Evolutionary conservation across 2,329 filamentous ascomycete genomes (phyloP).

Genomic region (Macrophomina tecta): DNA sequence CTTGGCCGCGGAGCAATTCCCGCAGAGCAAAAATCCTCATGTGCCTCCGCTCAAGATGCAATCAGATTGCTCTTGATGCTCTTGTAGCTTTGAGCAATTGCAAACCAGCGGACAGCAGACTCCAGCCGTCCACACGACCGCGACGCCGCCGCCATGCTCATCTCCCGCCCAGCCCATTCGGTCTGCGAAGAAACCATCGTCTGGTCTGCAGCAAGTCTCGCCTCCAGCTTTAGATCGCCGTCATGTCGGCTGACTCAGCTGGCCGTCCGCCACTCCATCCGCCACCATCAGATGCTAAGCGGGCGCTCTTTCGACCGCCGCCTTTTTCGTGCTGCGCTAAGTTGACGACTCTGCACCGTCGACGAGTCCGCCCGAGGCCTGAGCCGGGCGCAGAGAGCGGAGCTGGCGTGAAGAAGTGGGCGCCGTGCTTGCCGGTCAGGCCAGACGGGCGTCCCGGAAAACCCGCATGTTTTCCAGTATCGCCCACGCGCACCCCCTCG

Average conservation of each 20-base stretch:
- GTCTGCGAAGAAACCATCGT: neutral
- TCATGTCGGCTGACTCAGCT: neutral
- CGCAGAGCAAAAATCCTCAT: neutral
- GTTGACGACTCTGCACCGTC: constrained; percentile 2
- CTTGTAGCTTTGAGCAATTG: too few relatives aligned
- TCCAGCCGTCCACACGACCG: too few relatives aligned
- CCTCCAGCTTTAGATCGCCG: neutral
- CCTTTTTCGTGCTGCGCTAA: neutral
- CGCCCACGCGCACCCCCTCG: neutral
- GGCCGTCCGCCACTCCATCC: neutral
- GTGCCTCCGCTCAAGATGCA: neutral
- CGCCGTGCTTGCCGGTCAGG: neutral
- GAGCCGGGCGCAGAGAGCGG: neutral
- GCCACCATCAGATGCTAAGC: constrained; percentile 2
- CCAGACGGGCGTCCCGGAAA: neutral
- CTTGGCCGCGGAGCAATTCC: neutral
- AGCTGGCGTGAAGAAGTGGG: too few relatives aligned
- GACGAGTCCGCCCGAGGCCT: neutral
- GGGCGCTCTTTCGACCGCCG: neutral
- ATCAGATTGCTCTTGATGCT: too few relatives aligned
- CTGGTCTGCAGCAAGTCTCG: neutral
- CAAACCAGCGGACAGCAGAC: too few relatives aligned
- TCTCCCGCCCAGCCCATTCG: neutral
- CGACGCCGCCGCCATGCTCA: constrained; percentile 3
- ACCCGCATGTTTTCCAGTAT: neutral